Base-by-base conservation (phyloP, 2,329 filamentous ascomycete genomes). In the Sclerotinia glacialis region DNA sequence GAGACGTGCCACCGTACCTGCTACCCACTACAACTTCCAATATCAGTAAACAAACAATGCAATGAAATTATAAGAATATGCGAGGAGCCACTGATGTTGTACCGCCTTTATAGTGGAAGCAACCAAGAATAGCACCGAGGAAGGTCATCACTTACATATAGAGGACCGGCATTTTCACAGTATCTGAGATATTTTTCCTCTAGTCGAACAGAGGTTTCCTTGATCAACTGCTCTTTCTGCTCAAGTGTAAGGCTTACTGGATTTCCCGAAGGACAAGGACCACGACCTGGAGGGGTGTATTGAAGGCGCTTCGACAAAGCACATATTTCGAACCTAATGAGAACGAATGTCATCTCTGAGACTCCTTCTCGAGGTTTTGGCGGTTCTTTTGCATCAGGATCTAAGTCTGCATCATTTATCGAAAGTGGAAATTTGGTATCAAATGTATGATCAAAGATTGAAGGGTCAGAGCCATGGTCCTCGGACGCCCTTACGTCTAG, bases 401-500 rank as follows among this genome's bases (percentile, higher is more conserved):
- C 71, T 6, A 85, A 76, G 63, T 85, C 83, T 3, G 73, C 73
- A 50, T 83, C 81, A 68, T 85, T 81, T 53, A 84, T 77, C 54
- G 83, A 83, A 6, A 79, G 69, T 1, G 83, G 82, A 11, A 80
- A 71, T 65, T 78, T 81, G 0, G 87, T 88, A 72, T 90, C 87
- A 71, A 85, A 89, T 14, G 81, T 81, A 16, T 82, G 80, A 59
- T 84, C 80, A 2, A 81, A 75, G 52, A 89, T 86, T 0, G 83
- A 84, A 3, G 85, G 83, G 67, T 89, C 86, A 28, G 83, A 85
- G 0, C 86, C 86, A 72, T 89, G 85, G 67, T 89, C 85, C 72
- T 89, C 86, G 0, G 85, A 84, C 1, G 86, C 81, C 67, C 86
- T 78, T 3, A 82, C 80, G 72, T 90, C 87, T 0, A 89, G 76